Conservation (phyloP, 129 eudicot genomes). For the Scalesia atractyloides region DNA sequence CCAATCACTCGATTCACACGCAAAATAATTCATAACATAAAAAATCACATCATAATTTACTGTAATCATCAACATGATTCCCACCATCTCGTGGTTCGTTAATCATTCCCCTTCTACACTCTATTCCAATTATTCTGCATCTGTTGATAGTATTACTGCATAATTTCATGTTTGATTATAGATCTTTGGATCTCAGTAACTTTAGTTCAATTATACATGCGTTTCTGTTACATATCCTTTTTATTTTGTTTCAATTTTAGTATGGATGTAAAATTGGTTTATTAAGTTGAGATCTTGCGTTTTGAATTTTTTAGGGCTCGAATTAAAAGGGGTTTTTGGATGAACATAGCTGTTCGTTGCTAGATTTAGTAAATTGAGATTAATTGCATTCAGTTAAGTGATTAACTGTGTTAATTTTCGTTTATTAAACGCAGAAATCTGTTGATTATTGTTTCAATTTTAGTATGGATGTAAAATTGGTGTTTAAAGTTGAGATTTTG, state of each 20-base stretch:
- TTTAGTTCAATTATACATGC: constrained; percentile 5
- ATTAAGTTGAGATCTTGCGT: neutral
- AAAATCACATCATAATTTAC: constrained; percentile 1
- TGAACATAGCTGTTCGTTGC: neutral
- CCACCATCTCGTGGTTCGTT: constrained; percentile 29
- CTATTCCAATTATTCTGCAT: neutral
- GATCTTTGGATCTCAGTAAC: constrained; percentile 11
- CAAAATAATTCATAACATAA: neutral
- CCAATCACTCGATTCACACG: neutral
- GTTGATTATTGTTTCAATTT: neutral
- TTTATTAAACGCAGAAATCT: constrained; percentile 42
- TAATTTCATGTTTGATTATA: constrained; percentile 9
- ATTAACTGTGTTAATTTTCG: constrained; percentile 6
- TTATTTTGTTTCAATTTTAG: constrained; percentile 13
- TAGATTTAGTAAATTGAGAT: neutral
- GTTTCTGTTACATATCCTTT: neutral
- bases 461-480: neutral
- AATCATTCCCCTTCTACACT: constrained; percentile 7
- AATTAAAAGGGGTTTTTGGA: constrained; percentile 1
- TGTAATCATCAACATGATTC: constrained; percentile 13
- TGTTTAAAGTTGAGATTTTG: neutral
- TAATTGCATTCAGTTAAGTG: neutral
- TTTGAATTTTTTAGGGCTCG: constrained; percentile 5
- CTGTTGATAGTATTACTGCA: neutral
- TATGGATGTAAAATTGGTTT: neutral